Conservation (phyloP, 257 asterid genomes). For the Verbascum thapsus region DNA sequence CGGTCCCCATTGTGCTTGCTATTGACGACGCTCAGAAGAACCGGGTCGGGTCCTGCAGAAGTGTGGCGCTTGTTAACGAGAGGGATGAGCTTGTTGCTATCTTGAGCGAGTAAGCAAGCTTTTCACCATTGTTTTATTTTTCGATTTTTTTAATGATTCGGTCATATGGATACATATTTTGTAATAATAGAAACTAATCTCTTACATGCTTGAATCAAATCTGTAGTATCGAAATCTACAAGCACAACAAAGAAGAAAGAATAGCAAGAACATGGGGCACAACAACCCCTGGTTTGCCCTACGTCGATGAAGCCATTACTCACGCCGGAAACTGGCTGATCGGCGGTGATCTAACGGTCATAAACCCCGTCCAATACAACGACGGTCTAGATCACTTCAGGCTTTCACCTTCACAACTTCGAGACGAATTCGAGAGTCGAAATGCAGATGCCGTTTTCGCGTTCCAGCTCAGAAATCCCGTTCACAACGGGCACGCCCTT, state of each 20-base stretch:
- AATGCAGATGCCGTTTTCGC: constrained; percentile 94
- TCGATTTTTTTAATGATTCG: neutral
- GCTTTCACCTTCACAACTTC: constrained; percentile 82
- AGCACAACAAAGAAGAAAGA: constrained; percentile 94
- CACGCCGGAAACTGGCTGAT: constrained; percentile 85
- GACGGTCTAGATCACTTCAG: constrained; percentile 85
- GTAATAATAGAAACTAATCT: neutral
- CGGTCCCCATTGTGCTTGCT: constrained; percentile 92
- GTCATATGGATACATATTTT: neutral
- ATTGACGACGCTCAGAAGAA: constrained; percentile 69
- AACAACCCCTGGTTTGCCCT: constrained; percentile 84
- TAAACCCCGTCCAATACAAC: constrained; percentile 65
- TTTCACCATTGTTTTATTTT: neutral
- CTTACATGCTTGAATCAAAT: neutral
- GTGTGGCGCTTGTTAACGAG: constrained; percentile 75
- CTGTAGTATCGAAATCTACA: constrained; percentile 78
- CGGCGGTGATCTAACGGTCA: constrained; percentile 87
- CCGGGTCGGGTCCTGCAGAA: constrained; percentile 53
- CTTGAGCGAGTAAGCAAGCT: constrained; percentile 64
- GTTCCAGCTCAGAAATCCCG: constrained; percentile 93
- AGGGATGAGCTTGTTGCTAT: constrained; percentile 54
- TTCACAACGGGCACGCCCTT: constrained; percentile 91
- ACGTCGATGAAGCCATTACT: constrained; percentile 67
- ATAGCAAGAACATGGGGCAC: constrained; percentile 96
- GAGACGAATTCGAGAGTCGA: constrained; percentile 68